Evolutionary conservation across 371 early-diverging fungal species (phyloP).

Genomic region (Dichotomocladium elegans): DNA sequence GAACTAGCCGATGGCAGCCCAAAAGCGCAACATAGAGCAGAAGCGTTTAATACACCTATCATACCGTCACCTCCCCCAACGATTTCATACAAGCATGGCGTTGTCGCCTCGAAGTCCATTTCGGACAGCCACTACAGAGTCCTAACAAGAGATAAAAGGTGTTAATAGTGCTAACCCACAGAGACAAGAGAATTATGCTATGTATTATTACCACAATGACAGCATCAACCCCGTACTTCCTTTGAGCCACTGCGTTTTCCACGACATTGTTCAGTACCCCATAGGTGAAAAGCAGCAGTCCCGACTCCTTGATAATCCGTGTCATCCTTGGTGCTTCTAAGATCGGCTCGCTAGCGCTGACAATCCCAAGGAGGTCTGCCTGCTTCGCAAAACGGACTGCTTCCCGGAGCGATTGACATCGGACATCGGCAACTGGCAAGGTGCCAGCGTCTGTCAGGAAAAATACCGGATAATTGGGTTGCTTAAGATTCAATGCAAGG

Average conservation of each 20-base stretch:
- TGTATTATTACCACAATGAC: conserved; percentile 63
- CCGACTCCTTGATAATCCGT: conserved; percentile 66
- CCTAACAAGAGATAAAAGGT: conserved; percentile 19
- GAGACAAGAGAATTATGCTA: neutral
- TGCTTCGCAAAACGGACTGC: conserved; percentile 81
- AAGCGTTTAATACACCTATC: too few relatives aligned
- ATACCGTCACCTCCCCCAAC: too few relatives aligned
- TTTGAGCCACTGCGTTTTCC: conserved; percentile 68
- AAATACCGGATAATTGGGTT: conserved; percentile 82
- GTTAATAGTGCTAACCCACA: neutral
- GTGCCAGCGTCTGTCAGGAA: conserved; percentile 89
- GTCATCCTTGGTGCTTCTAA: conserved; percentile 74
- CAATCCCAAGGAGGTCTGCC: conserved; percentile 78
- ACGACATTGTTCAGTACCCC: conserved; percentile 80
- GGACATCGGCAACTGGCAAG: conserved; percentile 67
- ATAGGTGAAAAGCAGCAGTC: conserved; percentile 82
- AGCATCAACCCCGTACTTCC: conserved; percentile 74
- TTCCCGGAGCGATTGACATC: conserved; percentile 78
- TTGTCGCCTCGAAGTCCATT: conserved; percentile 48
- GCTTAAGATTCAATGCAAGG: conserved; percentile 78
- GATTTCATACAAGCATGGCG: too few relatives aligned
- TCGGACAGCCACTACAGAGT: conserved; percentile 55
- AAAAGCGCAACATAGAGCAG: too few relatives aligned
- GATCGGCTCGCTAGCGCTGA: conserved; percentile 74
- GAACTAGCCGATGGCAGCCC: too few relatives aligned